phyloP scores from a whole-genome alignment of 495 filamentous ascomycete genomes.

The Lasiosphaeria ovina region DNA sequence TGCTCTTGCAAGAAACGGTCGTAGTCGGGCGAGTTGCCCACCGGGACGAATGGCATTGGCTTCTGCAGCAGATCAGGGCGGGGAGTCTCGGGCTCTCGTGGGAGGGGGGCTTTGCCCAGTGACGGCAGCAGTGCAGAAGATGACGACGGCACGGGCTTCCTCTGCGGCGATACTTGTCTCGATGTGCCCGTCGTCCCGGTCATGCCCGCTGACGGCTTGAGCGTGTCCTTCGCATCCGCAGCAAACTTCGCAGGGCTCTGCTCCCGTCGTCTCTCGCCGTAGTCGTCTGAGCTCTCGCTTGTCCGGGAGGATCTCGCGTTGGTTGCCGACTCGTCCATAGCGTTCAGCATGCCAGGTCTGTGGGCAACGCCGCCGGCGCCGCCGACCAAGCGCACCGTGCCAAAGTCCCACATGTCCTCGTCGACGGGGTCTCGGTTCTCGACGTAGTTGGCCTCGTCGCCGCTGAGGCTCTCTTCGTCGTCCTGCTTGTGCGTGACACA shows the following conservation, averaged over 20 bases:
- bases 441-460: slow-evolving; percentile 35
- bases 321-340: slow-evolving; percentile 70
- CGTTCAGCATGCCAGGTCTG: slow-evolving; percentile 53
- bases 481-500: slow-evolving; percentile 66
- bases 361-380: slow-evolving; percentile 50
- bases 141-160: slow-evolving; percentile 52
- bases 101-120: slow-evolving; percentile 36
- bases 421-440: slow-evolving; percentile 46
- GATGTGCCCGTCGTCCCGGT: slow-evolving; percentile 37
- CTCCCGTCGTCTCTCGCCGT: slow-evolving; percentile 45
- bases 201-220: slow-evolving; percentile 28
- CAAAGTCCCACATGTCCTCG: slow-evolving; percentile 95
- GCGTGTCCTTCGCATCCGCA: slow-evolving; percentile 36
- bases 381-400: slow-evolving; percentile 74
- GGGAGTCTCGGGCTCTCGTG: slow-evolving; percentile 45
- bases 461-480: slow-evolving; percentile 46
- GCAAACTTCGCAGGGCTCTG: slow-evolving; percentile 42
- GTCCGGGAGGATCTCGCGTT: slow-evolving; percentile 59
- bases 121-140: slow-evolving; percentile 61
- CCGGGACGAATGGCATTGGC: slow-evolving; percentile 31
- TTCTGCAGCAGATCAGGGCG: slow-evolving; percentile 32
- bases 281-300: slow-evolving; percentile 45
- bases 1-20: slow-evolving; percentile 59
- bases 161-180: slow-evolving; percentile 56
- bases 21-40: slow-evolving; percentile 51